These are phyloP conservation scores for Ramaria sp. DNA, from an alignment of 768 basidiomycete species.

Conservation along the genomic window DNA sequence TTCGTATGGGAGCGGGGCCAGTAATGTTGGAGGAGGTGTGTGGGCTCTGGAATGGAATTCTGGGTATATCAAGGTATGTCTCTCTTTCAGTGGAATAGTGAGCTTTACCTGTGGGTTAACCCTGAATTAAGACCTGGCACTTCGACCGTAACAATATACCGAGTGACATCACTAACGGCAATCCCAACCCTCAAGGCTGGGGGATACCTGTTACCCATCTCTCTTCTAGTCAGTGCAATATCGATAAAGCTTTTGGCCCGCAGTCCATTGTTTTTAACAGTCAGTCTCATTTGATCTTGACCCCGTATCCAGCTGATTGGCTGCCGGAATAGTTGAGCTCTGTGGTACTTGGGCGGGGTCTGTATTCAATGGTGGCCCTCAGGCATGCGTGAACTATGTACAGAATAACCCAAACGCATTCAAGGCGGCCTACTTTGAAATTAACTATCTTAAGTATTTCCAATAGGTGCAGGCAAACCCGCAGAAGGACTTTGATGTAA, in stretches of 20 bases:
- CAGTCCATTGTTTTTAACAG: conserved; percentile 12
- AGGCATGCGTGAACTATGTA: conserved; percentile 7
- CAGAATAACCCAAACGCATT: conserved; percentile 11
- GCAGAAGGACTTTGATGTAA: too few relatives aligned
- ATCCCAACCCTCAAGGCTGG: conserved; percentile 10
- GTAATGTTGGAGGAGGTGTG: conserved; percentile 34
- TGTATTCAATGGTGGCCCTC: conserved; percentile 10
- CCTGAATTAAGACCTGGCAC: conserved; percentile 9
- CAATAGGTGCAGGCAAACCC: not conserved
- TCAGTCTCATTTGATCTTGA: not conserved
- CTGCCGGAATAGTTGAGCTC: conserved; percentile 2
- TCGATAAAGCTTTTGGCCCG: conserved; percentile 8
- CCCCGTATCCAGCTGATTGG: not conserved
- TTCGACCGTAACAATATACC: conserved; percentile 9
- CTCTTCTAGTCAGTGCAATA: conserved; percentile 6
- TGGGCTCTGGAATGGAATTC: conserved; percentile 29
- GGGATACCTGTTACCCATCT: conserved; percentile 11
- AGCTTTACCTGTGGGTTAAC: conserved; percentile 20
- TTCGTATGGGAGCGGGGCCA: conserved; percentile 33
- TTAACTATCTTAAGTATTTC: conserved; percentile 6
- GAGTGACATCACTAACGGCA: conserved; percentile 6
- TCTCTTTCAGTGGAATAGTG: conserved; percentile 23
- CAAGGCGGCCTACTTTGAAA: conserved; percentile 11
- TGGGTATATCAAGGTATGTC: conserved; percentile 31
- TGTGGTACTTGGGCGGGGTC: conserved; percentile 13